Conservation (phyloP, 73 alveolate genomes). For the Paramecium sonneborni region DNA sequence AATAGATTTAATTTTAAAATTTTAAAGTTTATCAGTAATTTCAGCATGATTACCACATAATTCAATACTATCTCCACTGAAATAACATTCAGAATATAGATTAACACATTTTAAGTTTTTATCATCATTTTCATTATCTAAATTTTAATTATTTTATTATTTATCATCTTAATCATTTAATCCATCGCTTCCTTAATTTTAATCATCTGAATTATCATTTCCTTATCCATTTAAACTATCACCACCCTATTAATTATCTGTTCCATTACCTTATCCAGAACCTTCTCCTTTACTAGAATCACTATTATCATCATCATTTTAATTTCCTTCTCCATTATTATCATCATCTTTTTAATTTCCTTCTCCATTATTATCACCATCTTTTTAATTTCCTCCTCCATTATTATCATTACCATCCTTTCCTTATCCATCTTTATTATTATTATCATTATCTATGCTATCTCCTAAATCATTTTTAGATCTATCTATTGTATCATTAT, state of each 20-base stretch:
- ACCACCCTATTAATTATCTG: background rate
- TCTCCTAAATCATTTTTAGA: background rate
- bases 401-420: background rate
- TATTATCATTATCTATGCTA: background rate
- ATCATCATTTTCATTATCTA: background rate
- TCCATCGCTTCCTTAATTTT: background rate
- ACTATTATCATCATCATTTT: background rate
- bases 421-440: background rate
- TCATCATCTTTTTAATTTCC: background rate
- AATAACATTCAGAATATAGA: slow-evolving; percentile 1
- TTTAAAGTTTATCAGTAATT: background rate
- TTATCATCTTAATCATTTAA: background rate
- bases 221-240: background rate
- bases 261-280: background rate
- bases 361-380: background rate
- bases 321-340: background rate
- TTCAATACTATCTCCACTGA: background rate
- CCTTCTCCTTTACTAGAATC: background rate
- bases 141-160: background rate
- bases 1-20: background rate
- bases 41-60: slow-evolving; percentile 27
- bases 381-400: background rate
- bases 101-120: background rate
- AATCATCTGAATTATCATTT: background rate
- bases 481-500: too few species aligned